Percentiles rank a stretch among this genome's conserved stretches.
phyloP scores from a whole-genome alignment of 768 basidiomycete species.

The Psilocybe cyanescens region DNA sequence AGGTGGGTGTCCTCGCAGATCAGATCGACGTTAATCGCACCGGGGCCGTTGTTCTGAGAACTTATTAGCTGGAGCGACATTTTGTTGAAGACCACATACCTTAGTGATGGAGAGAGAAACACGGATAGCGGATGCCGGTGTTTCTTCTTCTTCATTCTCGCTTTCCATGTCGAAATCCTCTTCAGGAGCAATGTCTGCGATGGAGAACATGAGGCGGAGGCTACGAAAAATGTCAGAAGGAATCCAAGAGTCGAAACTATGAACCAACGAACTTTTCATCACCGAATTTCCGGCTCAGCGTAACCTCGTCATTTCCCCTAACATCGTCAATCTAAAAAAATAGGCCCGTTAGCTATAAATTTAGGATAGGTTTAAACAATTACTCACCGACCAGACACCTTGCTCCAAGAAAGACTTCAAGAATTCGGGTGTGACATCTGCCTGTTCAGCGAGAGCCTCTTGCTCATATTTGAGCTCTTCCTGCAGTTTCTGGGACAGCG shows the following conservation, averaged over 20 bases:
- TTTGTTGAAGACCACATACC: slow-evolving; percentile 32
- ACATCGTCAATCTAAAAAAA: slow-evolving; percentile 65
- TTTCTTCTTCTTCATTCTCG: slow-evolving; percentile 31
- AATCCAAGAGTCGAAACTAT: not conserved
- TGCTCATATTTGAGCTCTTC: slow-evolving; percentile 90
- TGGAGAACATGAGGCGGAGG: slow-evolving; percentile 90
- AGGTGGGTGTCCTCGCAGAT: slow-evolving; percentile 80
- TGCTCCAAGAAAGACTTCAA: slow-evolving; percentile 72
- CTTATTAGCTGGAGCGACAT: not conserved
- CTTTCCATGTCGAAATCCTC: slow-evolving; percentile 35
- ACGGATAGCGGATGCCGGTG: slow-evolving; percentile 64
- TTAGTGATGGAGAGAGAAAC: slow-evolving; percentile 86
- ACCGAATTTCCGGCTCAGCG: slow-evolving; percentile 82
- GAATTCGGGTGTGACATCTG: slow-evolving; percentile 64
- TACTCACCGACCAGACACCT: slow-evolving; percentile 78
- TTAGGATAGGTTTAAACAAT: not conserved
- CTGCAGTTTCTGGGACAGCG: slow-evolving; percentile 72
- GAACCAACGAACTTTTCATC: slow-evolving; percentile 75
- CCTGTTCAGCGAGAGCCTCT: slow-evolving; percentile 47
- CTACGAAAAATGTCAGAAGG: slow-evolving; percentile 40
- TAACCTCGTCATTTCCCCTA: slow-evolving; percentile 79
- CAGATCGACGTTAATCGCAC: slow-evolving; percentile 80
- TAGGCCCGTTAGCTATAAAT: no score
- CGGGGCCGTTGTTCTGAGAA: slow-evolving; percentile 50
- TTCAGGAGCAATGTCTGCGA: slow-evolving; percentile 76